Evolutionary conservation across 257 asterid species (phyloP).

Genomic region (Paraleonurus japonicus): DNA sequence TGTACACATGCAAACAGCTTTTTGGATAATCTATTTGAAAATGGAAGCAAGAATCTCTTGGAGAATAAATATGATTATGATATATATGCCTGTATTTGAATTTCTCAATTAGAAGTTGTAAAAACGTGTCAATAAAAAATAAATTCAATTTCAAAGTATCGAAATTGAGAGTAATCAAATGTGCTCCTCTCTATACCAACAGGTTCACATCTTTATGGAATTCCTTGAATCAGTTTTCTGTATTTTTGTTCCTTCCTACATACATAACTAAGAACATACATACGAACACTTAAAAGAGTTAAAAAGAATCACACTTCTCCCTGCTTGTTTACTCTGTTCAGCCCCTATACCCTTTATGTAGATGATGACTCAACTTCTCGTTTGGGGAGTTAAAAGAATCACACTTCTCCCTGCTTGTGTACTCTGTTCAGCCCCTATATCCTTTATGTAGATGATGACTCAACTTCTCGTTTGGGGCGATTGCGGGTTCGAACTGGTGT

Average conservation of each 20-base stretch:
- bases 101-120: too few species aligned
- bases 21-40: background rate
- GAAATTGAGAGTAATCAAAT: too few species aligned
- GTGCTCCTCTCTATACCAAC: too few species aligned
- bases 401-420: conserved; percentile 5
- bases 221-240: background rate
- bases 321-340: conserved; percentile 5
- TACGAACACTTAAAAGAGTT: background rate
- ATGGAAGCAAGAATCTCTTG: too few species aligned
- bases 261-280: background rate
- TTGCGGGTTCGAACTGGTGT: conserved; percentile 54
- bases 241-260: background rate
- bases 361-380: conserved; percentile 64
- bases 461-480: conserved; percentile 76
- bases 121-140: too few species aligned
- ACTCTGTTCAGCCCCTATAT: conserved; percentile 1
- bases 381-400: conserved; percentile 39
- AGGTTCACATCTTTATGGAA: background rate
- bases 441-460: conserved; percentile 39
- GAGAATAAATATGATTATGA: background rate
- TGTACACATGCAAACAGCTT: background rate
- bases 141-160: too few species aligned
- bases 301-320: background rate
- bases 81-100: too few species aligned
- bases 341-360: background rate